Percentiles rank a stretch among this genome's conserved stretches.
Evolutionary conservation across 331 rosid genomes (phyloP).

Genomic region (Stylosanthes scabra): DNA sequence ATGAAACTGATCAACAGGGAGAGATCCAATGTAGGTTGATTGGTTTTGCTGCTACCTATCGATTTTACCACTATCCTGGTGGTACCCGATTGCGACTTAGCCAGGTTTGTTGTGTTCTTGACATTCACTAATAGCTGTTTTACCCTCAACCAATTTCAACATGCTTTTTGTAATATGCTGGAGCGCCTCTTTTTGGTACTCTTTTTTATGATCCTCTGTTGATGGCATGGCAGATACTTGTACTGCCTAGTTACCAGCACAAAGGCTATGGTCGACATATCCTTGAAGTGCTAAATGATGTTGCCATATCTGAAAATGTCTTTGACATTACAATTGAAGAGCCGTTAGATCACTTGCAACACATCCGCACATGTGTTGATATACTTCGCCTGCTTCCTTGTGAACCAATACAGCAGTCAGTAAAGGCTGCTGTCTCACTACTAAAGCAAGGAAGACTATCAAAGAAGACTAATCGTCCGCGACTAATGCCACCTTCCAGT

Average conservation of each 20-base stretch:
- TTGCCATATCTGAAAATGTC: conserved; percentile 75
- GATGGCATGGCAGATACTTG: conserved; percentile 67
- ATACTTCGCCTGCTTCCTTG: conserved; percentile 61
- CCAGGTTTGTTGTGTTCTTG: conserved; percentile 63
- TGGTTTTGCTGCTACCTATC: conserved; percentile 88
- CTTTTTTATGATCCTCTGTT: conserved; percentile 32
- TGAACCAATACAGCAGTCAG: conserved; percentile 58
- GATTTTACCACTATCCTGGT: conserved; percentile 87
- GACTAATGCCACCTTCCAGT: conserved; percentile 60
- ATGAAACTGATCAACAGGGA: conserved; percentile 60
- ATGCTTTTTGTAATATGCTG: neutral
- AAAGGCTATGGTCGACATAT: conserved; percentile 88
- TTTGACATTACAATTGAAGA: conserved; percentile 89
- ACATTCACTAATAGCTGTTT: conserved; percentile 22
- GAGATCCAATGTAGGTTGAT: conserved; percentile 56
- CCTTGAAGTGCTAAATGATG: conserved; percentile 70
- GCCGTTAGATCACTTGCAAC: conserved; percentile 84
- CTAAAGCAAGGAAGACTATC: conserved; percentile 73
- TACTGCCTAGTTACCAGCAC: conserved; percentile 86
- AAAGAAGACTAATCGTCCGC: conserved; percentile 65
- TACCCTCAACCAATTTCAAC: conserved; percentile 23
- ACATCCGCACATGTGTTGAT: conserved; percentile 78
- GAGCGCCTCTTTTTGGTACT: neutral
- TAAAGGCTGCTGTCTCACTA: conserved; percentile 59
- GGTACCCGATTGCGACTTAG: conserved; percentile 81